Percentiles rank a stretch among this genome's conserved stretches.
Evolutionary conservation across 2,329 filamentous ascomycete genomes (phyloP).

Genomic region (Sporothrix dimorphospora): DNA sequence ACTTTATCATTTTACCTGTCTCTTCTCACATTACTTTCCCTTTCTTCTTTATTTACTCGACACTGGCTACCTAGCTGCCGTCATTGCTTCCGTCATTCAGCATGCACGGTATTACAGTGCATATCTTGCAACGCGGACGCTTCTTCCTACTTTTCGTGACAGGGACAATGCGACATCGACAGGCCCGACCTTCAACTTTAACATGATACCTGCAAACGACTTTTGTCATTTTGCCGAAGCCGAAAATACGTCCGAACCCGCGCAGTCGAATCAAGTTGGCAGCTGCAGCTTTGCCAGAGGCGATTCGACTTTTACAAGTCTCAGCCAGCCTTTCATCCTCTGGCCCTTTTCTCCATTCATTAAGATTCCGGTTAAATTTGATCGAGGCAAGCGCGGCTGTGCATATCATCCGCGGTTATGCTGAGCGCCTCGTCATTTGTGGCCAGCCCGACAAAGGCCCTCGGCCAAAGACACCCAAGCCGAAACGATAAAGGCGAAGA

Average conservation of each 20-base stretch:
- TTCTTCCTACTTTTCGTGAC: not conserved
- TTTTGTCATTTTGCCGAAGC: not conserved
- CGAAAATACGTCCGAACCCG: not conserved
- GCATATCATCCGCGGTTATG: not conserved
- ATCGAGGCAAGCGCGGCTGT: slow-evolving; percentile 5
- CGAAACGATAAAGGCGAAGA: not conserved
- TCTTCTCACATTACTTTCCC: not conserved
- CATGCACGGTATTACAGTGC: not conserved
- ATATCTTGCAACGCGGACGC: not conserved
- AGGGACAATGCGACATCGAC: not conserved
- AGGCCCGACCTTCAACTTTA: not conserved
- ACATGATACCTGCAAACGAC: too few relatives aligned
- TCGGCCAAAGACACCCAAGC: not conserved
- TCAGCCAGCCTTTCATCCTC: not conserved
- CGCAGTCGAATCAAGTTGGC: not conserved
- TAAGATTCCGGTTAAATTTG: not conserved
- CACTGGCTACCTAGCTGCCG: not conserved
- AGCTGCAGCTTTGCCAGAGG: too few relatives aligned
- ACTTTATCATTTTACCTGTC: not conserved
- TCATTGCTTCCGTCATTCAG: not conserved
- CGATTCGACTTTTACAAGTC: not conserved
- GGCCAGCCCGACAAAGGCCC: not conserved
- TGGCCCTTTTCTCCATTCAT: too few relatives aligned
- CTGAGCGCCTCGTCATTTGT: not conserved
- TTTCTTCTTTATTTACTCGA: not conserved